Evolutionary conservation across 805 yeast genomes (phyloP).

Genomic region (Lipomyces anomalus): DNA sequence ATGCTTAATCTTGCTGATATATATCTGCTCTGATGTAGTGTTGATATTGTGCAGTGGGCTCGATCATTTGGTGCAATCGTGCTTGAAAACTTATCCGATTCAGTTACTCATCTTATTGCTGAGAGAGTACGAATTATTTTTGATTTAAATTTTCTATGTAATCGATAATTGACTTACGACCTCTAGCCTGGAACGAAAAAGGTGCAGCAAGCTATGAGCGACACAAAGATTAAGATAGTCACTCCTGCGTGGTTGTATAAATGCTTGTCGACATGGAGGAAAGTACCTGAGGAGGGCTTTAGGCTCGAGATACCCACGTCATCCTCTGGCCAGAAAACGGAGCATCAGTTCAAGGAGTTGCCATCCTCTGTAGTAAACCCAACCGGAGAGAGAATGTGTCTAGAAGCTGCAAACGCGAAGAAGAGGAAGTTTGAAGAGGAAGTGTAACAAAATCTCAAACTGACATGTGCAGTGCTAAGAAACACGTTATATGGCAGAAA

Average conservation of each 20-base stretch:
- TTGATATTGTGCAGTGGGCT: slow-evolving; percentile 90
- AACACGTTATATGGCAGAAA: too few species aligned
- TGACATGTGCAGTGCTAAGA: too few species aligned
- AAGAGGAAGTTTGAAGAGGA: too few species aligned
- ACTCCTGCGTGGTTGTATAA: slow-evolving; percentile 90
- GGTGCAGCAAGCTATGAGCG: slow-evolving; percentile 69
- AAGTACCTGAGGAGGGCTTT: slow-evolving; percentile 55
- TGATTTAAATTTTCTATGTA: background rate
- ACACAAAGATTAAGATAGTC: slow-evolving; percentile 66
- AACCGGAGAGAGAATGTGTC: too few species aligned
- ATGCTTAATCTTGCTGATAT: too few species aligned
- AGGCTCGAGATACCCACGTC: slow-evolving; percentile 17
- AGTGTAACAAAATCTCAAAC: too few species aligned
- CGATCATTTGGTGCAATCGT: slow-evolving; percentile 86
- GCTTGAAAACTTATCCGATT: slow-evolving; percentile 58
- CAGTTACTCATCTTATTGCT: slow-evolving; percentile 86
- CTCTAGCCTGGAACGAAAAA: slow-evolving; percentile 73
- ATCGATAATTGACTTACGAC: background rate
- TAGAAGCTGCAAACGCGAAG: too few species aligned
- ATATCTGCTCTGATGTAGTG: too few species aligned
- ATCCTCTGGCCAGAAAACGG: slow-evolving; percentile 36
- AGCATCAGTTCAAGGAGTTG: too few species aligned
- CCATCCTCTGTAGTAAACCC: too few species aligned
- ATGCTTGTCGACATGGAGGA: slow-evolving; percentile 73
- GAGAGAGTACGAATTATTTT: slow-evolving; percentile 23